Percentiles rank a stretch among this genome's conserved stretches.
These are phyloP conservation scores for Stylonectria norvegica DNA, from an alignment of 2,329 filamentous ascomycete species.

Conservation along the genomic window DNA sequence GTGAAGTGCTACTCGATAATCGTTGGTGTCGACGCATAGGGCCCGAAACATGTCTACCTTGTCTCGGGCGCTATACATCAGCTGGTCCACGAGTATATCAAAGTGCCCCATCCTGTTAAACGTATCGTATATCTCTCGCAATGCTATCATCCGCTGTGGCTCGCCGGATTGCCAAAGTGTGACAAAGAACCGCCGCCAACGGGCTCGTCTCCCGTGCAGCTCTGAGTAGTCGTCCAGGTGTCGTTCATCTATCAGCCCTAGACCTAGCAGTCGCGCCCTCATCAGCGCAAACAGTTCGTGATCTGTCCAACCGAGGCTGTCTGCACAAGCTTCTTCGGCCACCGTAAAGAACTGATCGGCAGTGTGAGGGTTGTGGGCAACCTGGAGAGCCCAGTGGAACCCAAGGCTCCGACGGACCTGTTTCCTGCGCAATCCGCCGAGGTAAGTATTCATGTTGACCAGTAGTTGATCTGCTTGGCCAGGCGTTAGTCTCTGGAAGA, in stretches of 20 bases:
- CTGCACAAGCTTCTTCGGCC: not conserved
- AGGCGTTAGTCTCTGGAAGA: not conserved
- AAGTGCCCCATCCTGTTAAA: not conserved
- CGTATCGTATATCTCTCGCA: too few relatives aligned
- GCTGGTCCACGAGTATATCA: not conserved
- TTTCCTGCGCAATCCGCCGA: not conserved
- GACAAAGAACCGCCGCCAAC: too few relatives aligned
- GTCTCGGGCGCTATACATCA: not conserved
- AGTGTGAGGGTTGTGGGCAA: not conserved
- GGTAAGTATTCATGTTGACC: not conserved
- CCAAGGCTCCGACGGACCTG: too few relatives aligned
- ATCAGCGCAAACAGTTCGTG: not conserved
- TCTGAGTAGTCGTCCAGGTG: too few relatives aligned
- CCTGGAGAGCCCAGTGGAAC: not conserved
- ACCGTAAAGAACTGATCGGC: not conserved
- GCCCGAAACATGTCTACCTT: constrained; percentile 2
- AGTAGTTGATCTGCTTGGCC: not conserved
- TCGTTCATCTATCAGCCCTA: too few relatives aligned
- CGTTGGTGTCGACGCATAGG: constrained; percentile 9
- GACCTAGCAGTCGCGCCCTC: not conserved
- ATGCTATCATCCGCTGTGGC: too few relatives aligned
- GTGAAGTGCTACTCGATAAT: constrained; percentile 25
- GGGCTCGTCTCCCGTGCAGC: too few relatives aligned
- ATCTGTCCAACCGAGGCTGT: not conserved
- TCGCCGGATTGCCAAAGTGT: too few relatives aligned